phyloP scores from a whole-genome alignment of 179 eudicot genomes.

The Nepenthes alata region DNA sequence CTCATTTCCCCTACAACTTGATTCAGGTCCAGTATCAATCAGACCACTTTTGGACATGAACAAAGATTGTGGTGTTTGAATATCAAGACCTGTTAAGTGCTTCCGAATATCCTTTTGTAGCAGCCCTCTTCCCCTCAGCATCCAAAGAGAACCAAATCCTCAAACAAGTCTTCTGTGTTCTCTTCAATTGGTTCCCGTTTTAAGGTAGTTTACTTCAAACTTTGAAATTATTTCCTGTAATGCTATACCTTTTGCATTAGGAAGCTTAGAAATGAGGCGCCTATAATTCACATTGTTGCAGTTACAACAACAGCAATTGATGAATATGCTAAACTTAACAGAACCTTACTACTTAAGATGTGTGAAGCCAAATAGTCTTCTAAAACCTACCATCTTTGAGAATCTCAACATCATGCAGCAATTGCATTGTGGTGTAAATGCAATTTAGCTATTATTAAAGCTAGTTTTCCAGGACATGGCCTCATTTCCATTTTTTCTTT shows the following conservation, averaged over 20 bases:
- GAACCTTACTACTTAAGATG: conserved; percentile 95
- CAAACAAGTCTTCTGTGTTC: conserved; percentile 53
- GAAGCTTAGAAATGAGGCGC: conserved; percentile 4
- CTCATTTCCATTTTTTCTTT: background rate
- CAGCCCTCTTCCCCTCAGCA: conserved; percentile 76
- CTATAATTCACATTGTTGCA: conserved; percentile 27
- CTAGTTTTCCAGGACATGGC: background rate
- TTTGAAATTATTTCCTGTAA: background rate
- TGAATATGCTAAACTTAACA: conserved; percentile 86
- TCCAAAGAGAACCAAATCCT: conserved; percentile 61
- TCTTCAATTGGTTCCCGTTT: conserved; percentile 94
- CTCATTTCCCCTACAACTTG: conserved; percentile 6
- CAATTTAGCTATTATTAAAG: conserved; percentile 7
- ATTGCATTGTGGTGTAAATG: conserved; percentile 96
- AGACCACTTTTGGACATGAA: conserved; percentile 93
- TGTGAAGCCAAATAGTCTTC: conserved; percentile 90
- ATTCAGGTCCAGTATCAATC: conserved; percentile 80
- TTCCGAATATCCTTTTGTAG: conserved; percentile 84
- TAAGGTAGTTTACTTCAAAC: conserved; percentile 39
- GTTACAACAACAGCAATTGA: conserved; percentile 86
- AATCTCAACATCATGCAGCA: conserved; percentile 86
- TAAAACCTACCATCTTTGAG: conserved; percentile 84
- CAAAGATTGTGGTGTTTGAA: conserved; percentile 92
- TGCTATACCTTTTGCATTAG: background rate
- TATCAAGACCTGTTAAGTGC: conserved; percentile 78